Evolutionary conservation across 345 rosid species (phyloP), one percentile per base, ranked within the genome.

Genomic region (Eucalyptus sp.): DNA sequence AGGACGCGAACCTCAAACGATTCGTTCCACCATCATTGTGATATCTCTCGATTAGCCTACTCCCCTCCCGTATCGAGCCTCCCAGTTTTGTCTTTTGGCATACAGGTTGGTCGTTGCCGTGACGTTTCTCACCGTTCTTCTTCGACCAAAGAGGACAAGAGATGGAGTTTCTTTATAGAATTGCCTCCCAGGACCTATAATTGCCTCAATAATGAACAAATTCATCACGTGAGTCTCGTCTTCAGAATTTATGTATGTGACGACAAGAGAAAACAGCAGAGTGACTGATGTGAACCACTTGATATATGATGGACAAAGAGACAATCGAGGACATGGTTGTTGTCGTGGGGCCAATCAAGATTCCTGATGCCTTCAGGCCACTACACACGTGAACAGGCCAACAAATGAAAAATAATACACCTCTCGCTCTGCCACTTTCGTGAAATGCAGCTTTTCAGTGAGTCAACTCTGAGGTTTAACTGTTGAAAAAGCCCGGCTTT

Each of bases 1-100:
- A 52, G 58, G 25, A 18, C 5, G 10, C 4, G 1, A 52, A 56
- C 62, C 2, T 8, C 0, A 2, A 24, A 56, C 3, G 3, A 56
- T 24, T 56, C 13, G 29, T 24, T 56, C 29, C 1, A 24, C 29
- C 29, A 56, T 52, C 5, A 52, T 52, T 50, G 58, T 52, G 58
- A 52, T 3, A 52, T 52, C 24, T 52, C 58, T 52, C 4, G 10
- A 52, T 18, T 18, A 7, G 24, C 58, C 7, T 52, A 52, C 58
- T 52, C 1, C 24, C 24, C 58, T 18, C 24, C 24, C 24, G 18
- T 18, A 52, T 18, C 10, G 4, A 52, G 24, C 56, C 56, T 52
- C 10, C 0, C 3, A 7, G 10, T 52, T 52, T 46, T 46, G 49
- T 46, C 49, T 46, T 46, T 46, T 46, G 12, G 9, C 12, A 46